Conservation (phyloP, 805 yeast species). For the Kodamaea hsintzibuensis region DNA sequence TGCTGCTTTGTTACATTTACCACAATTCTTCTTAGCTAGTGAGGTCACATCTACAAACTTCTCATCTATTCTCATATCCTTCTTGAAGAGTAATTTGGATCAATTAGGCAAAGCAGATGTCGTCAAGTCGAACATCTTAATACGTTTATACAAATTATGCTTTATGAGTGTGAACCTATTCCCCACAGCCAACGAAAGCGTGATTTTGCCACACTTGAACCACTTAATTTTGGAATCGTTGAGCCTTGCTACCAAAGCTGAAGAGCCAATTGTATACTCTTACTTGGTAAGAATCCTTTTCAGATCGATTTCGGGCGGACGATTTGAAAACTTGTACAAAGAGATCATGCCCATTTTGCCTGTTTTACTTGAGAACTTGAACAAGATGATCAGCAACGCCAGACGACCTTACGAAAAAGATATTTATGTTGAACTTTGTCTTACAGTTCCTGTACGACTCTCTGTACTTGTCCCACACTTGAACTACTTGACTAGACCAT, state of each 20-base stretch:
- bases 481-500: slow-evolving; percentile 83
- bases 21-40: slow-evolving; percentile 90
- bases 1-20: slow-evolving; percentile 84
- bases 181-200: slow-evolving; percentile 84
- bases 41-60: slow-evolving; percentile 91
- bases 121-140: slow-evolving; percentile 74
- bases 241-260: slow-evolving; percentile 76
- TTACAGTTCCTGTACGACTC: slow-evolving; percentile 92
- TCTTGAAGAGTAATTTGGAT: slow-evolving; percentile 71
- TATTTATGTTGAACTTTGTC: slow-evolving; percentile 89
- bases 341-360: slow-evolving; percentile 91
- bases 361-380: slow-evolving; percentile 79
- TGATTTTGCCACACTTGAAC: slow-evolving; percentile 84
- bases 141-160: slow-evolving; percentile 85
- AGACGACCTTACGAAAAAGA: slow-evolving; percentile 89
- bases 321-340: slow-evolving; percentile 89
- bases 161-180: slow-evolving; percentile 95
- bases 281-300: slow-evolving; percentile 85
- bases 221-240: slow-evolving; percentile 79
- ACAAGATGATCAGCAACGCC: slow-evolving; percentile 79
- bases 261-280: slow-evolving; percentile 89
- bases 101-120: slow-evolving; percentile 81
- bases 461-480: slow-evolving; percentile 93
- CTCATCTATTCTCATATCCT: slow-evolving; percentile 77
- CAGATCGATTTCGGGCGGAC: slow-evolving; percentile 94